Conservation (phyloP, 345 rosid species). For the Arabidopsis arenosa region DNA sequence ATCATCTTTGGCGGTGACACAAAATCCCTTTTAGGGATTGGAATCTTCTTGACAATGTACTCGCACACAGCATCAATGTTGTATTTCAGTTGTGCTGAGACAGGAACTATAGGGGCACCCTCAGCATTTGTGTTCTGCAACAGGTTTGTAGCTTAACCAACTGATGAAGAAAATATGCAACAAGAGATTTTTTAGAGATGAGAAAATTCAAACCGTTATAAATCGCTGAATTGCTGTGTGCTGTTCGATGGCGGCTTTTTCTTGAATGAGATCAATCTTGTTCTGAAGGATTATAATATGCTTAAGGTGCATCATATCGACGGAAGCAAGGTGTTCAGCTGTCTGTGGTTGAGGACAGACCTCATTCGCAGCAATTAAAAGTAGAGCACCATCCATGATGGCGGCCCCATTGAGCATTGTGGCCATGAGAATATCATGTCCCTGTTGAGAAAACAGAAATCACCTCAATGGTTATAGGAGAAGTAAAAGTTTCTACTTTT, state of each 20-base stretch:
- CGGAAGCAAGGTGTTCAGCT: not conserved
- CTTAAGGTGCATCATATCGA: not conserved
- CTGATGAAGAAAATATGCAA: too few relatives aligned
- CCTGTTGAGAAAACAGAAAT: too few relatives aligned
- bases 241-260: not conserved
- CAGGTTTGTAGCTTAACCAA: too few relatives aligned
- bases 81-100: not conserved
- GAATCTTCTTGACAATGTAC: not conserved
- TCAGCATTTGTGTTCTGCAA: too few relatives aligned
- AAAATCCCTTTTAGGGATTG: not conserved
- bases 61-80: not conserved
- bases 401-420: not conserved
- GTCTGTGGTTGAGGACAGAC: not conserved
- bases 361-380: not conserved
- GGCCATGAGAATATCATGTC: not conserved
- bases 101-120: not conserved
- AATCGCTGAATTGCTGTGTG: not conserved
- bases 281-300: not conserved
- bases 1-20: not conserved
- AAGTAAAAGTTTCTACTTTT: too few relatives aligned
- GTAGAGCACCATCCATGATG: not conserved
- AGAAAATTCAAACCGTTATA: not conserved
- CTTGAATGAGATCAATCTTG: not conserved
- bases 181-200: too few relatives aligned
- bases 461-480: too few relatives aligned